Conservation (phyloP, 1,139 yeast genomes). For the Chernovozyma aurita region DNA sequence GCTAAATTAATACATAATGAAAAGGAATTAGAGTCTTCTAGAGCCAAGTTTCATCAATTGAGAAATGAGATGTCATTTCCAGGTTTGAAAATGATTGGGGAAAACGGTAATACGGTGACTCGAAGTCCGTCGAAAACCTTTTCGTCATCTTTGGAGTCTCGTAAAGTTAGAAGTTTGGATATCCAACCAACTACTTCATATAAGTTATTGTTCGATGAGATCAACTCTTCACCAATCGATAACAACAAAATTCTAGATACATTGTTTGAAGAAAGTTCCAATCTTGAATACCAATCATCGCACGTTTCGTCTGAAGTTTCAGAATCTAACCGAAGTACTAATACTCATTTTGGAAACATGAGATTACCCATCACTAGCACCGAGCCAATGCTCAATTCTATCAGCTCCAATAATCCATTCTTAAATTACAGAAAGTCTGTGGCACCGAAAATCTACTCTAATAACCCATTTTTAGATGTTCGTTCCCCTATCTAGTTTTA, state of each 20-base stretch:
- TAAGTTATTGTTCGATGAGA: slow-evolving; percentile 1
- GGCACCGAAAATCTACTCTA: background rate
- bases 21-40: slow-evolving; percentile 22
- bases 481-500: no score
- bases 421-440: background rate
- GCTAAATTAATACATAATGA: slow-evolving; percentile 25
- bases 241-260: slow-evolving; percentile 1
- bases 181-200: slow-evolving; percentile 9
- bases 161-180: slow-evolving; percentile 16
- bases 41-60: slow-evolving; percentile 34
- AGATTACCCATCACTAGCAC: no score
- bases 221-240: slow-evolving; percentile 2
- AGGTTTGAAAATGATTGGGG: slow-evolving; percentile 17
- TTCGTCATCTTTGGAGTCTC: background rate
- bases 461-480: slow-evolving; percentile 3
- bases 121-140: slow-evolving; percentile 8
- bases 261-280: slow-evolving; percentile 1
- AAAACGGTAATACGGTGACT: slow-evolving; percentile 5
- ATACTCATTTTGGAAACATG: no score
- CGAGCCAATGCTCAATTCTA: no score
- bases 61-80: slow-evolving; percentile 39
- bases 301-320: no score
- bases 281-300: no score
- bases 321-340: no score
- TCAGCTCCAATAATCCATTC: background rate